These are phyloP conservation scores for Ajuga reptans DNA, from an alignment of 305 asterid species.

Conservation along the genomic window DNA sequence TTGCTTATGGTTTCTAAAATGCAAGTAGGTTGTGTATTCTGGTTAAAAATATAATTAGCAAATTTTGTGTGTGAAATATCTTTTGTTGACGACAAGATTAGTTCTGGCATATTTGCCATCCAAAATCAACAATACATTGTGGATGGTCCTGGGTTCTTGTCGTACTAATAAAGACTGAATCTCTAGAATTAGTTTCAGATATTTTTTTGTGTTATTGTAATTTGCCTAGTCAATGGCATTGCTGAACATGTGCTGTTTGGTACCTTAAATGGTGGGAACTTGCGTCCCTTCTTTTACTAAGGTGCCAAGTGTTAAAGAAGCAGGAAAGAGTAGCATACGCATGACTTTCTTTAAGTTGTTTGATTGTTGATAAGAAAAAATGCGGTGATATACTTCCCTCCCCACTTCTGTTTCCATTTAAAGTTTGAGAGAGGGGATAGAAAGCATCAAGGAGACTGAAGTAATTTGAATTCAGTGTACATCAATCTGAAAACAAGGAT, in stretches of 20 bases:
- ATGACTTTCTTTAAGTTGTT: background rate
- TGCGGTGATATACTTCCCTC: background rate
- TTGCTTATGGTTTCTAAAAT: background rate
- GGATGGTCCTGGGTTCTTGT: background rate
- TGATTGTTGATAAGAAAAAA: background rate
- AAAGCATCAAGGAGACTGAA: background rate
- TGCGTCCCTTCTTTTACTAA: background rate
- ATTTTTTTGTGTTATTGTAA: background rate
- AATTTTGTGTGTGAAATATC: background rate
- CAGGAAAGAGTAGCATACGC: background rate
- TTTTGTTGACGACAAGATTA: conserved; percentile 1
- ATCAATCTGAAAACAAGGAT: background rate
- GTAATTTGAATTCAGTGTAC: background rate
- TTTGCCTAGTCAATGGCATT: background rate
- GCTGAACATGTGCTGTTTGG: conserved; percentile 4
- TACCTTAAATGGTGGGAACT: background rate
- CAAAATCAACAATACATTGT: conserved; percentile 7
- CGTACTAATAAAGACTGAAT: conserved; percentile 4
- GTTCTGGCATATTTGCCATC: background rate
- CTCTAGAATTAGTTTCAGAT: background rate
- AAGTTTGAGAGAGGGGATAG: background rate
- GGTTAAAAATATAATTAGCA: background rate
- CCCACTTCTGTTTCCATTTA: background rate
- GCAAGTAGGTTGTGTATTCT: background rate
- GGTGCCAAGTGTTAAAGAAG: background rate